Evolutionary conservation across 345 rosid genomes (phyloP).

Genomic region (Acer yangbiense): DNA sequence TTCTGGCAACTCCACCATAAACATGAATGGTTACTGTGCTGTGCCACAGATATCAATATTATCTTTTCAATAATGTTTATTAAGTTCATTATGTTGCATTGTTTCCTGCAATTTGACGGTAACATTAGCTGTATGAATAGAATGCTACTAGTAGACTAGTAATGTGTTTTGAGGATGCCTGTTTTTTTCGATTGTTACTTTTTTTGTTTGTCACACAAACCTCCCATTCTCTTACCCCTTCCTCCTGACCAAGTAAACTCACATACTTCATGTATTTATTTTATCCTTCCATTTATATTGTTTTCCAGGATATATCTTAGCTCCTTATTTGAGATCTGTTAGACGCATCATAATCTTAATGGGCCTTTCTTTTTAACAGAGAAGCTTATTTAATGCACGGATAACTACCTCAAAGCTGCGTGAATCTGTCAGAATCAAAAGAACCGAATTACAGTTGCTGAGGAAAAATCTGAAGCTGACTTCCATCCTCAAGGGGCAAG

Average conservation of each 20-base stretch:
- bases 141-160: too few relatives aligned
- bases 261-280: neutral
- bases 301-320: conserved; percentile 7
- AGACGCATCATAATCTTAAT: neutral
- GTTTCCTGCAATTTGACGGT: neutral
- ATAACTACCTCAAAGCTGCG: conserved; percentile 56
- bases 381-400: conserved; percentile 61
- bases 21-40: neutral
- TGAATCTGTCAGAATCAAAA: conserved; percentile 70
- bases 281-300: neutral
- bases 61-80: neutral
- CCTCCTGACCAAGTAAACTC: neutral
- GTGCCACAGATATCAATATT: neutral
- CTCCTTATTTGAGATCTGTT: neutral
- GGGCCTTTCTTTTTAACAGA: conserved; percentile 46
- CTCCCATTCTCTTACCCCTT: too few relatives aligned
- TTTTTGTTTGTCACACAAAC: too few relatives aligned
- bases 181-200: neutral
- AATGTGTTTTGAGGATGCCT: neutral
- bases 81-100: neutral
- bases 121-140: neutral
- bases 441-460: conserved; percentile 60
- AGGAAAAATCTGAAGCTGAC: conserved; percentile 68
- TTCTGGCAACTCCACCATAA: neutral
- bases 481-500: conserved; percentile 72